Evolutionary conservation across 495 filamentous ascomycete genomes (phyloP).

Genomic region (Lepraria neglecta): DNA sequence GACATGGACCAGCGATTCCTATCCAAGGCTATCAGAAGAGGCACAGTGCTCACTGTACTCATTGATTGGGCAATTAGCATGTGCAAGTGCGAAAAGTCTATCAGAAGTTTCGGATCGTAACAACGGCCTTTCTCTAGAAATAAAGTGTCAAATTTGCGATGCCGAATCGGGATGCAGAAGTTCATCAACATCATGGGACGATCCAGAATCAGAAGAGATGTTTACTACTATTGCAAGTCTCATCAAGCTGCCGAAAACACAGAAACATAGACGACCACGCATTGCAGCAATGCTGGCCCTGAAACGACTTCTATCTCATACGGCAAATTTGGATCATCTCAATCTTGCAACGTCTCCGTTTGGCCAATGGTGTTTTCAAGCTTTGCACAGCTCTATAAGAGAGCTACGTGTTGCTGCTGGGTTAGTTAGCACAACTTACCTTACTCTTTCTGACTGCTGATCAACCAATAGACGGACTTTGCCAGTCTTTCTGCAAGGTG

Average conservation of each 20-base stretch:
- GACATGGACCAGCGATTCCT: conserved; percentile 7
- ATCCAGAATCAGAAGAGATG: conserved; percentile 39
- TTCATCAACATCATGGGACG: conserved; percentile 23
- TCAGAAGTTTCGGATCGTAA: neutral
- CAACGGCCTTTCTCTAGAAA: conserved; percentile 13
- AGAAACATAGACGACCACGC: conserved; percentile 55
- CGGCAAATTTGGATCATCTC: conserved; percentile 47
- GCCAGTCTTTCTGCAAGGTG: conserved; percentile 55
- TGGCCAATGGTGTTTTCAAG: conserved; percentile 75
- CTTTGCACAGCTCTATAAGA: conserved; percentile 71
- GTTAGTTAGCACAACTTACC: conserved; percentile 32
- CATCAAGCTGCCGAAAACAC: conserved; percentile 49
- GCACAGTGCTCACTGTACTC: conserved; percentile 24
- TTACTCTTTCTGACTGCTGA: conserved; percentile 29
- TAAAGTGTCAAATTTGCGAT: conserved; percentile 42
- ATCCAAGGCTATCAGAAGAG: conserved; percentile 21
- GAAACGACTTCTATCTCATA: conserved; percentile 61
- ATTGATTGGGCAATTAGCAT: conserved; percentile 23
- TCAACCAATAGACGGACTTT: conserved; percentile 50
- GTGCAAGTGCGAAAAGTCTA: conserved; percentile 18
- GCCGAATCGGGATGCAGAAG: conserved; percentile 8
- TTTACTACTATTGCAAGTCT: conserved; percentile 52
- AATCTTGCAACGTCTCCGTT: conserved; percentile 58
- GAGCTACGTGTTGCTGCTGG: conserved; percentile 80
- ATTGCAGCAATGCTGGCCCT: conserved; percentile 68